These are phyloP conservation scores for Bruguiera hainesii DNA, from an alignment of 441 rosid species.

Conservation along the genomic window DNA sequence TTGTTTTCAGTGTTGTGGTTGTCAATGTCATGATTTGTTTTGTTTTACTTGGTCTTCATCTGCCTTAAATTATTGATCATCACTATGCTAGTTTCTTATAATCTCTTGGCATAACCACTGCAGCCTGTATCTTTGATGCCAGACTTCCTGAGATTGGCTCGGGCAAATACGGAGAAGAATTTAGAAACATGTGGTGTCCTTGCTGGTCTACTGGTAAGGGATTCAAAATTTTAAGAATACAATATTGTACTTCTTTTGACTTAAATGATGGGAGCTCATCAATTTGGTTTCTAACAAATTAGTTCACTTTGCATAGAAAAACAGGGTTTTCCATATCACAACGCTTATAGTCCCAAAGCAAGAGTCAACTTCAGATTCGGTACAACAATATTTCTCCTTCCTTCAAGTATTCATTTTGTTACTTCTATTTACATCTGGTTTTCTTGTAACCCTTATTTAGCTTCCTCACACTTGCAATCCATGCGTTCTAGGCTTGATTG, in stretches of 20 bases:
- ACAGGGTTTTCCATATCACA: slow-evolving; percentile 89
- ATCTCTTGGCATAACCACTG: slow-evolving; percentile 19
- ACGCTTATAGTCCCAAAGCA: slow-evolving; percentile 95
- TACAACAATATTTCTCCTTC: slow-evolving; percentile 26
- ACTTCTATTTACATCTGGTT: background rate
- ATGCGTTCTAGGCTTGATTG: background rate
- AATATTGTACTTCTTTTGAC: background rate
- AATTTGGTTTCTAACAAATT: too few species aligned
- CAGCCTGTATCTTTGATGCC: slow-evolving; percentile 91
- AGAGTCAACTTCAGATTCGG: slow-evolving; percentile 96
- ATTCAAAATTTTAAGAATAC: slow-evolving; percentile 3
- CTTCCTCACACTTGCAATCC: background rate
- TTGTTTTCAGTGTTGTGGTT: slow-evolving; percentile 6
- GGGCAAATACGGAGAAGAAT: slow-evolving; percentile 71
- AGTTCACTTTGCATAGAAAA: slow-evolving; percentile 45
- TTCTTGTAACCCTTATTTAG: background rate
- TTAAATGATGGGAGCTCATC: too few species aligned
- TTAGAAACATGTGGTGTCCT: slow-evolving; percentile 95
- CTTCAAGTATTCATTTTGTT: background rate
- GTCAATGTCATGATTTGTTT: slow-evolving; percentile 2
- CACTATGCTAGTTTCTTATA: slow-evolving; percentile 16
- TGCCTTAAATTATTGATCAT: slow-evolving; percentile 16
- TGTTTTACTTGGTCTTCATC: slow-evolving; percentile 9
- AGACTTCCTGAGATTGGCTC: slow-evolving; percentile 80
- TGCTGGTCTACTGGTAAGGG: slow-evolving; percentile 87